Evolutionary conservation across 176 grass and related monocot genomes (phyloP), one percentile per base, ranked within the genome.

Genomic region (Avena insularis): DNA sequence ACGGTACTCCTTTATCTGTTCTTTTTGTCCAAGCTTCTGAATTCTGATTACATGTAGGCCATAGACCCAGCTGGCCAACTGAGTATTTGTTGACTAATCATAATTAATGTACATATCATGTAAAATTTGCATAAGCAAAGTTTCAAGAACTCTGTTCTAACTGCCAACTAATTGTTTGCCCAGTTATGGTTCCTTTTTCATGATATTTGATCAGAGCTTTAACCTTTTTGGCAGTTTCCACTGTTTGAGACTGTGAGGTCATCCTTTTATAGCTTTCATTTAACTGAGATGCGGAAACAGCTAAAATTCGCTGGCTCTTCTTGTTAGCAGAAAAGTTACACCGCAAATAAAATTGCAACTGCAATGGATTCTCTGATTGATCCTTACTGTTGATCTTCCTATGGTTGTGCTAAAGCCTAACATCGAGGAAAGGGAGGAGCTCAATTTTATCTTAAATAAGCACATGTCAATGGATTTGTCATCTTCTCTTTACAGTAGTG

Each of bases 1-100:
- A 49, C 87, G 90, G 93, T 95, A 90, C 63, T 80, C 75, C 60
- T 79, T 78, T 29, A 33, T 84, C 57, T 27, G 36, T 33, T 74
- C 8, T 45, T 25, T 23, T 5, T 1, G 12, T 45, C 11, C 8
- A 85, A 56, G 23, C 77, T 43, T 75, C 20, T 15, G 19, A 25
- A 71, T 82, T 48, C 19, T 8, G 10, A 27, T 81, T 60, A 45
- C 12, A 47, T 83, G 65, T 9, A 67, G 25, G 15, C 33, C 29
- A 50, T 77, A 11, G 15, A 56, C 74, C 19, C 15, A 57, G 12
- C 11, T 69, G 21, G n/a, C 2, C 57, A 60, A 47, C 54, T 65
- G 12, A 66, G 33, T 68, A 0, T 55, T 80, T 62, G 19, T 23
- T 4, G 47, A 0, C 31, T 53, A 64, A 58, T 66, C 23, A 54